phyloP scores from a whole-genome alignment of 1,139 yeast genomes.

The Pichia sp. region DNA sequence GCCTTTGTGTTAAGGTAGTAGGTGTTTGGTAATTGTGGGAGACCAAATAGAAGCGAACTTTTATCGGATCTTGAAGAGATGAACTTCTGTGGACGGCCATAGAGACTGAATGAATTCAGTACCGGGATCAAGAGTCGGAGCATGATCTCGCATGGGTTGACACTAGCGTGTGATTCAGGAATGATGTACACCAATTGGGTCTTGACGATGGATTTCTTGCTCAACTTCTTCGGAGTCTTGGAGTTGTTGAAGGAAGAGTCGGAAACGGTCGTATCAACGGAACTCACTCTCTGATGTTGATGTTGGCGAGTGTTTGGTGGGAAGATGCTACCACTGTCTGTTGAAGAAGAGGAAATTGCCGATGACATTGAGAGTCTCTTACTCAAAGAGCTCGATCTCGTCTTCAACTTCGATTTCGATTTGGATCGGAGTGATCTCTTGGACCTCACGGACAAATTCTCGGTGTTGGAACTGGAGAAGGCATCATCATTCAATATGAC shows the following conservation, averaged over 20 bases:
- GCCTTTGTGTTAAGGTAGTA: slow-evolving; percentile 40
- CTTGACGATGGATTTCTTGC: slow-evolving; percentile 30
- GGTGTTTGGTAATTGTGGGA: slow-evolving; percentile 51
- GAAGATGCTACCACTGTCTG: slow-evolving; percentile 14
- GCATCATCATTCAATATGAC: slow-evolving; percentile 18
- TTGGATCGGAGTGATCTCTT: slow-evolving; percentile 5
- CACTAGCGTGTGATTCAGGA: slow-evolving; percentile 52
- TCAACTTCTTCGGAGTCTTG: slow-evolving; percentile 16
- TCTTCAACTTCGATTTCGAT: slow-evolving; percentile 16
- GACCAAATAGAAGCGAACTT: slow-evolving; percentile 44
- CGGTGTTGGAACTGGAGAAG: slow-evolving; percentile 7
- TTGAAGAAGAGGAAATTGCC: slow-evolving; percentile 15
- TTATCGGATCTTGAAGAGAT: slow-evolving; percentile 39
- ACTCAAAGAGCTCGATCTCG: slow-evolving; percentile 14
- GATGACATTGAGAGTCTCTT: slow-evolving; percentile 20
- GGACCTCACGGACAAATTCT: slow-evolving; percentile 1
- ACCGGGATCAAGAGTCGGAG: slow-evolving; percentile 46
- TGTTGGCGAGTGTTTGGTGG: background rate
- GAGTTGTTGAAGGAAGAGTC: slow-evolving; percentile 20
- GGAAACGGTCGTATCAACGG: slow-evolving; percentile 23
- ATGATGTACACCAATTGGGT: slow-evolving; percentile 38
- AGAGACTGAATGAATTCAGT: slow-evolving; percentile 46
- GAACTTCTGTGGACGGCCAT: slow-evolving; percentile 49
- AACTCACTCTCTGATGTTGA: slow-evolving; percentile 20
- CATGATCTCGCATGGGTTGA: slow-evolving; percentile 51